Percentiles rank a stretch among this genome's conserved stretches.
Evolutionary conservation across 306 rosid genomes (phyloP).

Genomic region (Fagus sylvatica): DNA sequence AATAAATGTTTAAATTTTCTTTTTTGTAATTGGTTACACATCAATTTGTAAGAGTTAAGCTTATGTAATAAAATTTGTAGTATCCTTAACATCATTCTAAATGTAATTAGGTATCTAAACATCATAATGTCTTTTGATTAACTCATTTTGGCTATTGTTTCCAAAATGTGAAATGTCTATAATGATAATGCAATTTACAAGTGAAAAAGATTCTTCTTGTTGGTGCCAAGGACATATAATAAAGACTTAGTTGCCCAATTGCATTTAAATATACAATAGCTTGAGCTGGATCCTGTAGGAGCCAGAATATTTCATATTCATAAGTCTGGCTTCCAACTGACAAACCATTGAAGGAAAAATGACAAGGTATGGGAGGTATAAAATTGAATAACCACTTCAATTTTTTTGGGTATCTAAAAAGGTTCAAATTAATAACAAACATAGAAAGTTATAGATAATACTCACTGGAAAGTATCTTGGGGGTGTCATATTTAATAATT

Average conservation of each 20-base stretch:
- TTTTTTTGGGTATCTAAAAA: neutral
- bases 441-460: slow-evolving; percentile 16
- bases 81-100: no score
- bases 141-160: no score
- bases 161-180: neutral
- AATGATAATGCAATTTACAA: no score
- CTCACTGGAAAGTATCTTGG: slow-evolving; percentile 84
- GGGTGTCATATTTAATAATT: slow-evolving; percentile 73
- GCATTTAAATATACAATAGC: neutral
- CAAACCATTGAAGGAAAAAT: neutral
- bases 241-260: neutral
- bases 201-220: no score
- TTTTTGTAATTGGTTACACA: no score
- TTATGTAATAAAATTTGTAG: no score
- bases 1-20: no score
- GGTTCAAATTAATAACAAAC: neutral
- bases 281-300: neutral
- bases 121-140: no score
- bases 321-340: slow-evolving; percentile 5
- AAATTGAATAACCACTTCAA: no score
- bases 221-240: neutral
- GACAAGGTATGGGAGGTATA: neutral
- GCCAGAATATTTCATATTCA: neutral
- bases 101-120: neutral
- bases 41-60: no score